Percentiles rank a stretch among this genome's conserved stretches.
These are phyloP conservation scores for Dillenia suffruticosa DNA, from an alignment of 164 flowering plant genomes.

Conservation along the genomic window DNA sequence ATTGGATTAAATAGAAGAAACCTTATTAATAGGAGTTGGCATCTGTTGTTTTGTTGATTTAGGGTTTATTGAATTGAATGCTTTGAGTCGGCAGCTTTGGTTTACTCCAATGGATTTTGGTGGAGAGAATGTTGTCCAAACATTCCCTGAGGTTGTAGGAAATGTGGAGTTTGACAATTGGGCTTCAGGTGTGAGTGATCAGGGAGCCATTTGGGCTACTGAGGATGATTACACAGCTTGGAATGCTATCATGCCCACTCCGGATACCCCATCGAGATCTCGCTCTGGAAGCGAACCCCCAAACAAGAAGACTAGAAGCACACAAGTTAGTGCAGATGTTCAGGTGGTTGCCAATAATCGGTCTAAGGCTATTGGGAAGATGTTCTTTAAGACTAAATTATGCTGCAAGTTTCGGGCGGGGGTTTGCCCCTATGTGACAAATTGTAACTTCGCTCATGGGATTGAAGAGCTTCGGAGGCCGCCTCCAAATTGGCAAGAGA, in stretches of 20 bases:
- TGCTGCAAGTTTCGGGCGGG: conserved; percentile 75
- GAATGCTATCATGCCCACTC: conserved; percentile 28
- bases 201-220: conserved; percentile 52
- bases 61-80: too few relatives aligned
- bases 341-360: conserved; percentile 13
- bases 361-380: conserved; percentile 64
- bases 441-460: conserved; percentile 72
- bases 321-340: conserved; percentile 25
- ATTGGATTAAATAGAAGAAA: too few relatives aligned
- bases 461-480: conserved; percentile 69
- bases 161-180: conserved; percentile 9
- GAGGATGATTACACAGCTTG: conserved; percentile 63
- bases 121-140: too few relatives aligned
- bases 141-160: too few relatives aligned
- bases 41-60: too few relatives aligned
- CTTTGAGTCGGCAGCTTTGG: too few relatives aligned
- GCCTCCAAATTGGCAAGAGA: conserved; percentile 79
- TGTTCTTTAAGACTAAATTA: conserved; percentile 75
- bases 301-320: conserved; percentile 37
- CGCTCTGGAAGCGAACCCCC: conserved; percentile 42
- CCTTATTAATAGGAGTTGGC: too few relatives aligned
- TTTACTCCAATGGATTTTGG: too few relatives aligned
- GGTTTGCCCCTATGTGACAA: conserved; percentile 58
- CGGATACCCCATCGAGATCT: conserved; percentile 21
- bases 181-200: conserved; percentile 25